Base-by-base conservation (phyloP, 192 early-diverging fungal genomes). In the Backusella tuberculispora region DNA sequence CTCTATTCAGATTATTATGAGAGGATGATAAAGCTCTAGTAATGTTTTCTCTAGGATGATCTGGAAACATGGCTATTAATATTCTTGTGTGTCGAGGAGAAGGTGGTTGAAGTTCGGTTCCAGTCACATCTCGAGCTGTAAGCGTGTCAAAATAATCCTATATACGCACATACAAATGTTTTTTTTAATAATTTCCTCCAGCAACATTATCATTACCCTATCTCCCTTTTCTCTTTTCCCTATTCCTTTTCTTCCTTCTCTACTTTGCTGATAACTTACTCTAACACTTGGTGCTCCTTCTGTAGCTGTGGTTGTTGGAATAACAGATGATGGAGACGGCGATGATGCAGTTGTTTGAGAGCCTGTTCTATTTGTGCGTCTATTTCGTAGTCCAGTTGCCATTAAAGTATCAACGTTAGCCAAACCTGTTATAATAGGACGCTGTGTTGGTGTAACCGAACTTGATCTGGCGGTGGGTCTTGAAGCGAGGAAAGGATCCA, bases 1-100 rank as follows among this genome's bases (percentile, higher is more conserved):
- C 89, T 44, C 85, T 83, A 56, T 87, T 86, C 19, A 89, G 64
- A 63, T 90, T 85, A 64, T 89, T 90, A 43, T 87, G 79, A n/a
- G 89, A 80, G n/a, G 81, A 74, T 12, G 80, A 72, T 26, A 90
- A 71, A 24, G 88, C 89, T 8, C 73, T 77, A 10, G 79, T 83
- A 0, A 88, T 86, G 40, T 80, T 71, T 29, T 86, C 83, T 29
- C 83, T 83, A 15, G 85, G 83, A 17, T 80, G 78, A 13, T 83
- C 79, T 1, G 89, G 85, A 76, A 90, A 90, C 78, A 90, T 90
- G 10, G 81, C 75, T 60, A 80, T 79, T 41, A 90, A 70, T 6
- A 82, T 78, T 8, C 83, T 76, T 29, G 87, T 78, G n/a, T 87
- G 78, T 47, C 86, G 85, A 42, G 83, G 78, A 63, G 66, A 80